Base-by-base conservation (phyloP, 129 eudicot species). In the Flaveria ramosissima region DNA sequence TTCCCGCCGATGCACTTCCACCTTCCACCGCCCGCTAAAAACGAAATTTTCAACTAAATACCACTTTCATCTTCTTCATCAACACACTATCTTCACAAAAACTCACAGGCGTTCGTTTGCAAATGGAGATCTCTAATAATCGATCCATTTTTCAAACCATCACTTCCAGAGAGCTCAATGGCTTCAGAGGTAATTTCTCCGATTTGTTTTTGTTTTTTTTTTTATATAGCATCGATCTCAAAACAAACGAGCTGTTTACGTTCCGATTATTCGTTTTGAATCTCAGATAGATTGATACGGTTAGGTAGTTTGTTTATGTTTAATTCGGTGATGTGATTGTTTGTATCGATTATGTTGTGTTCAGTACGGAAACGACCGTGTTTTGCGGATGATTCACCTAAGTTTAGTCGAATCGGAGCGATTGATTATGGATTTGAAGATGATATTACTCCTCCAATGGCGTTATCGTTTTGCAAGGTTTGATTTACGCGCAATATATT, bases 391-490 rank as follows among this genome's bases (percentile, higher is more conserved):
- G 88, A 89, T 16, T 17, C 57, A 0, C 24, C 70, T 14, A 75
- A 75, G 8, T 82, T 56, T 63, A 83, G 45, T 42, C 80, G 82
- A 60, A 80, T 88, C 2, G 92, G 90, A 76, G 89, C 84, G 9
- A 57, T 94, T 10, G 84, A 87, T 1, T 83, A 84, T 21, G 87
- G 85, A 39, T 84, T 85, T 42, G 57, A 81, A 7, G 90, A 87
- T 21, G 64, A 30, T 3, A 41, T 72, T 8, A 68, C 89, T 4
- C 98, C 98, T 68, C 98, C 98, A 2, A 83, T 93, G 93, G 92
- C 98, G n/a, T 71, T 93, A 32, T 90, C 98, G 4, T 93, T 88
- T 69, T 83, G 97, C 84, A 91, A 93, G 98, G 98, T 93, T 19
- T 15, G 14, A 62, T 70, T 70, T 57, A 21, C 63, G 74, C 20